phyloP scores from a whole-genome alignment of 2,329 filamentous ascomycete genomes.

The Amesomyces nigricolor region DNA sequence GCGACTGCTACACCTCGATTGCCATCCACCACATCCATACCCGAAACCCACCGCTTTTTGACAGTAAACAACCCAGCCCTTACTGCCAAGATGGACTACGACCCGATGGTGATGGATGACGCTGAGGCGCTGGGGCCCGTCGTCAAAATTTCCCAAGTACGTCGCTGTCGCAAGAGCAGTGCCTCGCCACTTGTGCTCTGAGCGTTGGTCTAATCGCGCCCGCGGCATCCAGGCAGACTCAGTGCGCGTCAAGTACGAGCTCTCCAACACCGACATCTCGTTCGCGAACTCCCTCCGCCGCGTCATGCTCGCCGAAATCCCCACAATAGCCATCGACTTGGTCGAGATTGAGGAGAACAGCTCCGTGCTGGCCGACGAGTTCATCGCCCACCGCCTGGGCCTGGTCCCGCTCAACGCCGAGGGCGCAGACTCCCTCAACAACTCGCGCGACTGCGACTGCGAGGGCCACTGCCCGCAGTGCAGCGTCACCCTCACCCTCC shows the following conservation, averaged over 20 bases:
- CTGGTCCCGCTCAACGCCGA: conserved; percentile 83
- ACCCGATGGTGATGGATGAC: conserved; percentile 56
- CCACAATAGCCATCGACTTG: conserved; percentile 89
- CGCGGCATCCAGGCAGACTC: conserved; percentile 58
- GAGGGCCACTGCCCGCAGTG: conserved; percentile 92
- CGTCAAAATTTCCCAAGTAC: conserved; percentile 56
- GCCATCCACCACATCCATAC: not conserved
- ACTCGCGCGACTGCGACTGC: conserved; percentile 93
- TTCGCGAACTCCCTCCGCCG: conserved; percentile 91
- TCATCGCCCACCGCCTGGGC: conserved; percentile 86
- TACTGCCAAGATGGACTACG: conserved; percentile 48
- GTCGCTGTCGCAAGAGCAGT: conserved; percentile 16
- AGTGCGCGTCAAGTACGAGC: conserved; percentile 83
- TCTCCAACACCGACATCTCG: conserved; percentile 81
- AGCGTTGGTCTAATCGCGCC: conserved; percentile 22
- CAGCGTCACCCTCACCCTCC: conserved; percentile 75
- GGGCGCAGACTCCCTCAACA: conserved; percentile 74
- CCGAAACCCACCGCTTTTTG: not conserved
- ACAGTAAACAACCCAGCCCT: not conserved
- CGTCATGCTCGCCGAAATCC: conserved; percentile 87
- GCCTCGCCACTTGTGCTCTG: not conserved
- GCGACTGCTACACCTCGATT: not conserved
- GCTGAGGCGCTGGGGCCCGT: conserved; percentile 51
- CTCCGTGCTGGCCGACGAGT: conserved; percentile 94
- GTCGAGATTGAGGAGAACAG: conserved; percentile 91